phyloP scores from a whole-genome alignment of 2,329 filamentous ascomycete genomes.

The Penicillium freii region DNA sequence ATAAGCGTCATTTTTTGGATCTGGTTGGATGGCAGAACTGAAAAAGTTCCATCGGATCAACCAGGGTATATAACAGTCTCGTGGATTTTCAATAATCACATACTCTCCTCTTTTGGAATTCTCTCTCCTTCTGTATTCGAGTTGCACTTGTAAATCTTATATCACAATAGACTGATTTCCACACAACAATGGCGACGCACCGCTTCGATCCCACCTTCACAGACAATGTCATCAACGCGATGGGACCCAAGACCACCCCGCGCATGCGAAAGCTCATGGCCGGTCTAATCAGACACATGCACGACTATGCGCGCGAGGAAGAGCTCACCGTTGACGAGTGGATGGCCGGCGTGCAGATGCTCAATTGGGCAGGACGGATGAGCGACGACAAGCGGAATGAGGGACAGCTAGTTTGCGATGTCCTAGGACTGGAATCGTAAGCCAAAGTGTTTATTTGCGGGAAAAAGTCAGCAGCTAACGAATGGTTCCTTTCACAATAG shows the following conservation, averaged over 20 bases:
- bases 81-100: not conserved
- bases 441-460: constrained; percentile 16
- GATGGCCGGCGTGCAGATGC: constrained; percentile 55
- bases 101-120: not conserved
- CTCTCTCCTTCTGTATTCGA: not conserved
- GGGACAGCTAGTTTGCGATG: constrained; percentile 59
- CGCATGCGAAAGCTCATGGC: constrained; percentile 63
- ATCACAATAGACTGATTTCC: not conserved
- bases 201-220: constrained; percentile 56
- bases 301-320: constrained; percentile 60
- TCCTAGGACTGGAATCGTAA: constrained; percentile 59
- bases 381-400: constrained; percentile 62
- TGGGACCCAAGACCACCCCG: constrained; percentile 67
- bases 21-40: not conserved
- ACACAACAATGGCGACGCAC: constrained; percentile 28
- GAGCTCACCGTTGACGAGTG: constrained; percentile 60
- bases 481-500: constrained; percentile 23
- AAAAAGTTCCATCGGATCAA: constrained; percentile 16
- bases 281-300: constrained; percentile 54
- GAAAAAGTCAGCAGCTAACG: not conserved
- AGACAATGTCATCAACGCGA: constrained; percentile 69
- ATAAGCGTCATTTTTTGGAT: constrained; percentile 21
- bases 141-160: not conserved
- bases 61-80: constrained; percentile 10
- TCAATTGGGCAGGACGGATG: constrained; percentile 64